A percentile compares a stretch with the other conserved stretches of the same genome.
These are phyloP conservation scores for Eutrema heterophyllum DNA, from an alignment of 345 rosid genomes.

Conservation along the genomic window DNA sequence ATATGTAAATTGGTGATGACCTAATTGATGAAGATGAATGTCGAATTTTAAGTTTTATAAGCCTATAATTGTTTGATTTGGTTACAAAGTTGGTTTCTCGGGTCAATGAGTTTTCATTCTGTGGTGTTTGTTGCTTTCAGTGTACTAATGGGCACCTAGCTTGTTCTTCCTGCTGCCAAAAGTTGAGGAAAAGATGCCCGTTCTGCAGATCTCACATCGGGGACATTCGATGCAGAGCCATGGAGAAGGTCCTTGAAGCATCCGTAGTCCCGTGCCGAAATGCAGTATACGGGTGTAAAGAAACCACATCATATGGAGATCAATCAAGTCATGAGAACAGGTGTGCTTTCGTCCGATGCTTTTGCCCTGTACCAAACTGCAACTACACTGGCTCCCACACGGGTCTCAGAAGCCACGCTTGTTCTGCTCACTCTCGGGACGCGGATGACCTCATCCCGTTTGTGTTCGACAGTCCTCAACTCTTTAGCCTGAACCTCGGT, in stretches of 20 bases:
- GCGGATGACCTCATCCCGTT: neutral
- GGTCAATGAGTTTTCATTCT: too few relatives aligned
- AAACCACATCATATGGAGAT: conserved; percentile 19
- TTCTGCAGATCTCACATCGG: conserved; percentile 39
- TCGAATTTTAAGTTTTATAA: too few relatives aligned
- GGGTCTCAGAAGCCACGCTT: conserved; percentile 31
- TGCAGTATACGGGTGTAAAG: conserved; percentile 37
- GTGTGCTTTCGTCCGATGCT: conserved; percentile 30
- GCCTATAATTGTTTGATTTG: too few relatives aligned
- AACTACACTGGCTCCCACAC: conserved; percentile 31
- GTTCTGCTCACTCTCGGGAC: conserved; percentile 20
- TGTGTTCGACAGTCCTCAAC: neutral
- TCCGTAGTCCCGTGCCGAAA: conserved; percentile 35
- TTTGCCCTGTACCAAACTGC: conserved; percentile 45
- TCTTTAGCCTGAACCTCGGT: neutral
- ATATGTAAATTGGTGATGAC: neutral
- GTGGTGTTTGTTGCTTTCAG: conserved; percentile 16
- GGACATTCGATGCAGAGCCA: conserved; percentile 44
- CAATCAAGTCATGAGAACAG: conserved; percentile 36
- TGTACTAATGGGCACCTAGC: conserved; percentile 57
- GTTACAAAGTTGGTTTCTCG: too few relatives aligned
- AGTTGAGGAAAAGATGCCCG: conserved; percentile 37
- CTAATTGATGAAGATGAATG: too few relatives aligned
- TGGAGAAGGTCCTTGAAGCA: conserved; percentile 47
- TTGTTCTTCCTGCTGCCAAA: conserved; percentile 40